Evolutionary conservation across 73 alveolate genomes (phyloP), one percentile per base, ranked within the genome.

Genomic region (Paramecium caudatum): DNA sequence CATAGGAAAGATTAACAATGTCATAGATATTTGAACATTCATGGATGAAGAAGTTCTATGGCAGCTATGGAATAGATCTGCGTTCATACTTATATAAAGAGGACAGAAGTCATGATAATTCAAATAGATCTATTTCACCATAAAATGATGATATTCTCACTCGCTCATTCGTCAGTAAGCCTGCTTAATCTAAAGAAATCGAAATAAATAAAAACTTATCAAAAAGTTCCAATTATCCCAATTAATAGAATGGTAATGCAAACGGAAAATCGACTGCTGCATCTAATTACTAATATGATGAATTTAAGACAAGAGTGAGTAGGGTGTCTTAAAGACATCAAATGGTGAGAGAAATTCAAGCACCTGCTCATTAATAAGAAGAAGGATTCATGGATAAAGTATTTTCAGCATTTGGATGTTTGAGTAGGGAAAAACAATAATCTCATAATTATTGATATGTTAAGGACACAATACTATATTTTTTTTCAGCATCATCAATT

Each of bases 21-120:
- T 86, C 92, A 46, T 94, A 95, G 74, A 97, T 97, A 4, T 95
- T 95, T 87, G 93, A 84, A 13, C 99, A 97, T 86, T 95, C 96
- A 5, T 97, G 99, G 99, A 92, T 97, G 74, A 83, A 46, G 68
- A 93, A 93, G 62, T 92, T 95, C 88, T 65, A 47, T 48, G 65
- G 90, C 33, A 74, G 80, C 16, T 74, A 74, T 43, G 47, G 47
- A 15, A 74, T 74, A 10, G 88, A 74, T 43, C 43, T 74, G 8
- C 17, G 47, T 10, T 23, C 43, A 17, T 74, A 17, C 7, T 23
- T 74, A 27, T 74, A 34, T 43, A 41, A 74, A 45, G 84, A 68
- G 37, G 84, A 68, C 19, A 68, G 34, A 37, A 15, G 21, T 21
- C 17, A 85, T 45, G 61, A 87, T 46, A 43, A 63, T 63, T 12